Conservation (phyloP, 2,329 filamentous ascomycete genomes). For the Blumeria graminis region DNA sequence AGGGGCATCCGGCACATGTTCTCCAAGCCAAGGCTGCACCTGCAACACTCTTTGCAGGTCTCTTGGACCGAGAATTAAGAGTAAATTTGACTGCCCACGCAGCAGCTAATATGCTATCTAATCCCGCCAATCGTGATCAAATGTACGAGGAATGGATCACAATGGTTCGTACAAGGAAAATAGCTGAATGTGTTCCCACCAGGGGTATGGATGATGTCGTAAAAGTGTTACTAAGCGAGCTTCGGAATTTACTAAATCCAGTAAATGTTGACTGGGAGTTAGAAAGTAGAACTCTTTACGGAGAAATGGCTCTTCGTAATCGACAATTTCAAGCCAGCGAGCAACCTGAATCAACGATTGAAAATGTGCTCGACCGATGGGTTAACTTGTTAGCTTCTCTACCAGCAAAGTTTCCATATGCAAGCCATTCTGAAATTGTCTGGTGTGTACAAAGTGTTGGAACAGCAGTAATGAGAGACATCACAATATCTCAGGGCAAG, state of each 20-base stretch:
- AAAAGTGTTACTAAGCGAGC: slow-evolving; percentile 35
- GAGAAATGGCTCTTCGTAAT: slow-evolving; percentile 26
- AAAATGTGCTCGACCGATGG: slow-evolving; percentile 58
- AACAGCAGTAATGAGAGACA: slow-evolving; percentile 54
- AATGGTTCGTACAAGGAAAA: slow-evolving; percentile 35
- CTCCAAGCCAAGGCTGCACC: slow-evolving; percentile 70
- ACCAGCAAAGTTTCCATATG: slow-evolving; percentile 48
- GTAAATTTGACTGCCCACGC: slow-evolving; percentile 90
- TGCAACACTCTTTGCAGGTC: slow-evolving; percentile 64
- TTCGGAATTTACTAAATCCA: slow-evolving; percentile 47
- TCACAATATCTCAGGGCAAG: slow-evolving; percentile 53
- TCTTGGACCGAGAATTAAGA: slow-evolving; percentile 66
- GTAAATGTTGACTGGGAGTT: slow-evolving; percentile 39
- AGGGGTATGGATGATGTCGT: slow-evolving; percentile 43
- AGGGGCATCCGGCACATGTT: slow-evolving; percentile 64
- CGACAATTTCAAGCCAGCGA: slow-evolving; percentile 19
- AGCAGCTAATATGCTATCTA: slow-evolving; percentile 75
- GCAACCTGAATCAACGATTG: slow-evolving; percentile 21
- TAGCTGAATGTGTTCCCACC: slow-evolving; percentile 37
- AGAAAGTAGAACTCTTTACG: slow-evolving; percentile 35
- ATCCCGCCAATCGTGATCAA: slow-evolving; percentile 69
- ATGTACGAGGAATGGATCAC: slow-evolving; percentile 88
- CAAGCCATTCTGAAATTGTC: slow-evolving; percentile 46
- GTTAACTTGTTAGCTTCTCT: slow-evolving; percentile 46
- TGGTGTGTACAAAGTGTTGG: slow-evolving; percentile 54